Evolutionary conservation across 768 basidiomycete genomes (phyloP), one percentile per base, ranked within the genome.

Genomic region (Phlebiopsis flavidoalba): DNA sequence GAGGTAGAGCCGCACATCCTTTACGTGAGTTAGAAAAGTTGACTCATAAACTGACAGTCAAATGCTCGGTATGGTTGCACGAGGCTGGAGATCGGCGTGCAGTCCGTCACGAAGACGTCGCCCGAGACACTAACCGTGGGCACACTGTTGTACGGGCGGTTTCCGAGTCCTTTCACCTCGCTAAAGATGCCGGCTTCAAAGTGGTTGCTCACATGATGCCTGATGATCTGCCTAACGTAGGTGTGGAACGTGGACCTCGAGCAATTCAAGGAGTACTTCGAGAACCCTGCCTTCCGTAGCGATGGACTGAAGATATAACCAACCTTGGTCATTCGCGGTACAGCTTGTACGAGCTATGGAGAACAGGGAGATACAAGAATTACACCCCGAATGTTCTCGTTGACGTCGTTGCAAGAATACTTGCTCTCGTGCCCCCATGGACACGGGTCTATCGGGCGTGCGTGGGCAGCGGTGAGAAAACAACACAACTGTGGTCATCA

Each of bases 161-260:
- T 57, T 88, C 92, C 51, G 96, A 99, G 73, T 92, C 90, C 12
- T 99, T 99, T 76, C 96, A 98, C 69, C 86, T 99, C 67, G 89
- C 95, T 19, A 99, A 99, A 73, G 96, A 99, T 68, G 97, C 96
- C 1, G 97, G 97, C 4, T 99, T 97, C 87, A 99, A 99, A 75
- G 95, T 99, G 58, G 97, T 99, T 31, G 95, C 95, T 19, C 97
- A 99, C 72, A 98, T 98, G 97, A 99, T 99, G 95, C 95, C 95
- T 14, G 26, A 99, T n/a, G 96, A 99, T 73, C 83, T 98, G 8
- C 96, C 96, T 8, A 99, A 99, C 71, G 93, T 98, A 60, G 97
- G 97, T 36, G 82, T 96, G 61, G 97, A 98, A 76, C 86, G 97
- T 59, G 97, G n/a, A 99, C 74, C 83, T 99, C 51, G 95, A 95